Evolutionary conservation across 257 asterid genomes (phyloP), one percentile per base, ranked within the genome.

Genomic region (Gentiana macrophylla): DNA sequence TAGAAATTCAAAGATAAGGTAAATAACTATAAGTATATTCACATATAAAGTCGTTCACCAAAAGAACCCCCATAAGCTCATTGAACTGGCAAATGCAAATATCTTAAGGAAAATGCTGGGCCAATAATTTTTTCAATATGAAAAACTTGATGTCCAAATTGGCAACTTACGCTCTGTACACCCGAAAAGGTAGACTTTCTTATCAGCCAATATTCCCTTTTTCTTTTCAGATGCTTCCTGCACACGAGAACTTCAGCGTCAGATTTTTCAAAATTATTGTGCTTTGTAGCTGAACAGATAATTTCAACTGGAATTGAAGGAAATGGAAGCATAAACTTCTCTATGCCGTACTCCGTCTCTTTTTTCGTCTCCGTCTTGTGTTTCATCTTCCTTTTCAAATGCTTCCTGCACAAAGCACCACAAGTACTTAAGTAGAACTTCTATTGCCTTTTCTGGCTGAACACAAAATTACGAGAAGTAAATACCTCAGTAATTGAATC

Each of bases 81-180:
- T 24, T 24, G 24, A 24, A 24, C 24, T 24, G 24, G 24, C 24
- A 24, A 24, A 24, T 24, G 24, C 24, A 24, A 24, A 24, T 24
- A 24, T 24, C 24, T 24, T 24, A 24, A 24, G 24, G 24, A 24
- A 4, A 15, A 0, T 6, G 15, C 7, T 55, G 45, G 9, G 35
- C 32, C 57, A 32, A 34, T 35, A 35, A 34, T 53, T 53, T 32
- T 33, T 35, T 41, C 6, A 5, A 4, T 24, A 24, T 24, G 12
- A 6, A 35, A 2, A 33, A 6, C 36, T 0, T 8, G 6, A 13
- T 10, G 12, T 15, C 7, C 8, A 53, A 10, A 11, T 1, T 9
- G n/a, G 5, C 37, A 33, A 79, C 95, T 81, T 81, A 92, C 97
- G 95, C 70, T 92, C 98, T 10, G 97, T 92, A 62, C 94, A 81